Base-by-base conservation (phyloP, 495 filamentous ascomycete species). In the Clohesyomyces aquaticus region DNA sequence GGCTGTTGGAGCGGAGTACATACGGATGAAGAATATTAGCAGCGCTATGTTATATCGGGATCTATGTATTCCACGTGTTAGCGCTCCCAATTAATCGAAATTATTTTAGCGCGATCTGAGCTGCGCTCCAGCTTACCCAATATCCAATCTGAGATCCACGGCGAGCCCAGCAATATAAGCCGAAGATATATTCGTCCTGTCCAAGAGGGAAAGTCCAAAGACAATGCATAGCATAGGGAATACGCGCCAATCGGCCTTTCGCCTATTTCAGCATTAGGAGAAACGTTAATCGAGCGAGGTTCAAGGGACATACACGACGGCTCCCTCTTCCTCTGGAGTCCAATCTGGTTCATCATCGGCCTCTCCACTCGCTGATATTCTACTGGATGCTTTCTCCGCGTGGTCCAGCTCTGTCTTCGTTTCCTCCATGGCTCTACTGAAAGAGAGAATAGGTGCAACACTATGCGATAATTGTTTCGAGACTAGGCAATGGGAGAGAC, bases 171-270 rank as follows among this genome's bases (percentile, higher is more conserved):
- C 56, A 26, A 60, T 60, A 22, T 60, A 60, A 6, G 56, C 56
- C 18, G 56, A 22, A 6, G 56, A 60, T 9, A 60, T 60, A 23
- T 60, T 60, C 3, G 56, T 60, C n/a, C 56, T 18, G 18, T 60
- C 56, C 11, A 60, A 27, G 1, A 60, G 56, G 8, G 56, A 60
- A 26, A 60, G 56, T 14, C 56, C 46, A 19, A 60, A 50, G 56
- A 60, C 56, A 12, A 60, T 46, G 28, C 56, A 60, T 9, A 60
- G 47, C 56, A 60, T 60, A 48, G 56, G 56, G 28, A 60, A 60
- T 12, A 60, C 56, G 12, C 46, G 21, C 27, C 26, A 27, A 21
- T 60, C 56, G 9, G 56, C 56, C 29, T 60, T 60, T 32, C 55
- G 55, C 16, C 55, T 58, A 35, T 41, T 26, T 8, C 22, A 35